phyloP scores from a whole-genome alignment of 352 stramenopile species.

The Globisporangium mamillatum region DNA sequence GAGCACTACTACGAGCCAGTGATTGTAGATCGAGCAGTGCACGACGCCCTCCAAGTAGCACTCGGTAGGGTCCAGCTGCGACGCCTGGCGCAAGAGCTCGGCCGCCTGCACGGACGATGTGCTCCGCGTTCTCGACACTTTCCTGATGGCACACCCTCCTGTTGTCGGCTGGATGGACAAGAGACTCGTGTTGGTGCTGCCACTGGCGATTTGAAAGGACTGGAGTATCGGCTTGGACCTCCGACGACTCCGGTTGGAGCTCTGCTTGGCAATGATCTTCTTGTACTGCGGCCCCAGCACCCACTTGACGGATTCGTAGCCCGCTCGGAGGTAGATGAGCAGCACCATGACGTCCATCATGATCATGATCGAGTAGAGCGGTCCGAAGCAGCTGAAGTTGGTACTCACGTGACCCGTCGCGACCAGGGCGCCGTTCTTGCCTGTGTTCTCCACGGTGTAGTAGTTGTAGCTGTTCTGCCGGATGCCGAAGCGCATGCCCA shows the following conservation, averaged over 20 bases:
- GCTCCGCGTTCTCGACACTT: not conserved
- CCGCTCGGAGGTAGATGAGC: slow-evolving; percentile 15
- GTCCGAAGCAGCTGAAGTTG: slow-evolving; percentile 24
- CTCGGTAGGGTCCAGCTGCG: not conserved
- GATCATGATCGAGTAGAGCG: slow-evolving; percentile 25
- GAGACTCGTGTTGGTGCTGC: not conserved
- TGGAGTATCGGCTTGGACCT: not conserved
- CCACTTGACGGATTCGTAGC: slow-evolving; percentile 15
- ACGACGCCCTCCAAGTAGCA: slow-evolving; percentile 19
- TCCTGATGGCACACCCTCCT: not conserved
- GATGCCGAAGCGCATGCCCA: slow-evolving; percentile 19
- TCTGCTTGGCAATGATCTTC: slow-evolving; percentile 7
- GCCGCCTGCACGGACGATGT: not conserved
- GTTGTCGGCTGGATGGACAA: not conserved
- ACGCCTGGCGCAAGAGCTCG: not conserved
- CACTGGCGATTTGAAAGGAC: not conserved
- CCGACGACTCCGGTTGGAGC: not conserved
- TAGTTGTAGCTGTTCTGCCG: slow-evolving; percentile 20
- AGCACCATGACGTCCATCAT: slow-evolving; percentile 21
- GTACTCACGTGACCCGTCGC: slow-evolving; percentile 8
- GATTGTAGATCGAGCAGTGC: slow-evolving; percentile 40
- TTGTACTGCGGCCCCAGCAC: slow-evolving; percentile 13
- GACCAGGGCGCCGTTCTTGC: not conserved
- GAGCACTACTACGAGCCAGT: slow-evolving; percentile 27
- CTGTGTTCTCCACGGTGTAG: slow-evolving; percentile 7